Percentiles rank a stretch among this genome's conserved stretches.
These are phyloP conservation scores for Pseudoscleropodium purum DNA, from an alignment of 225 moss, liverwort and hornwort species.

Conservation along the genomic window DNA sequence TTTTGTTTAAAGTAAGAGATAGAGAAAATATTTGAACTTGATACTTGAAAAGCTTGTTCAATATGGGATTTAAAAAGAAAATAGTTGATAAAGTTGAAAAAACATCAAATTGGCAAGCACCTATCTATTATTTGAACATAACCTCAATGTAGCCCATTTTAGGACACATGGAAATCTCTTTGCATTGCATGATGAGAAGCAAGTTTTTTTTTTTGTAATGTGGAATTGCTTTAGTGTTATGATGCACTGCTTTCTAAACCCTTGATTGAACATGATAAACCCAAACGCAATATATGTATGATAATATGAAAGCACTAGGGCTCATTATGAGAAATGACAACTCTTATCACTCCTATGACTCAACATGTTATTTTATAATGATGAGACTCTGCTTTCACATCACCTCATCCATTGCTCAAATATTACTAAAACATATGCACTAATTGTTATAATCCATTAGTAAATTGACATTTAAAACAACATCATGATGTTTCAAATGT, in stretches of 20 bases:
- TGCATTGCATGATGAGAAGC: background rate
- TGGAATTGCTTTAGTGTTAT: background rate
- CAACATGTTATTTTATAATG: too few species aligned
- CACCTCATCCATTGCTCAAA: background rate
- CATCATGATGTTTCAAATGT: background rate
- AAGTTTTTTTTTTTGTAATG: too few species aligned
- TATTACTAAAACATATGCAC: background rate
- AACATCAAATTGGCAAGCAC: background rate
- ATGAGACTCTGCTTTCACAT: rapidly evolving
- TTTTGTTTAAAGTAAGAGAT: background rate
- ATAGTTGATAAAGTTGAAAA: rapidly evolving
- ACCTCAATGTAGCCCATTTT: background rate
- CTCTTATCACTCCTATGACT: background rate
- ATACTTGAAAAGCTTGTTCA: rapidly evolving
- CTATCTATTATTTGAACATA: background rate
- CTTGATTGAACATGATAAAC: background rate
- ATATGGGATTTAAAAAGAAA: background rate
- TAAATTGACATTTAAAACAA: background rate
- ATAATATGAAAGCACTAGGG: background rate
- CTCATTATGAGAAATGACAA: background rate
- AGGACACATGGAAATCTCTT: rapidly evolving
- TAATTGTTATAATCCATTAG: background rate
- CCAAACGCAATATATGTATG: background rate
- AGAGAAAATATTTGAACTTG: rapidly evolving
- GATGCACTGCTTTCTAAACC: background rate